phyloP scores from a whole-genome alignment of 805 yeast genomes.

The Starmera quercuum region DNA sequence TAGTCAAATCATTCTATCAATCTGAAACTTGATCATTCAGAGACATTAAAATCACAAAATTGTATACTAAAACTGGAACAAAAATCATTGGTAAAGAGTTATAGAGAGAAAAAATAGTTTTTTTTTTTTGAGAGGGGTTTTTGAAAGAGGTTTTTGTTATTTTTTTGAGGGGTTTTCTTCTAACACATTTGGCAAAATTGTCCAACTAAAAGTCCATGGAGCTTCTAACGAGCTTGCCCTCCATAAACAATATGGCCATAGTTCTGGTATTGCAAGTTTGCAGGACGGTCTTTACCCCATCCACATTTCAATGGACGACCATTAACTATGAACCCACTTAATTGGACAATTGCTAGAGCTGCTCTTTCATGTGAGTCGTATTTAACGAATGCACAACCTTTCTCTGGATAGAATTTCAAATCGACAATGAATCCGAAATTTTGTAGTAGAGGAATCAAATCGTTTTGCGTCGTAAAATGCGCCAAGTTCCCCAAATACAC shows the following conservation, averaged over 20 bases:
- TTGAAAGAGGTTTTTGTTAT: no score
- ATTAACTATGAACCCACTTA: constrained; percentile 61
- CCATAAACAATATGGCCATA: constrained; percentile 11
- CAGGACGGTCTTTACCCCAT: constrained; percentile 68
- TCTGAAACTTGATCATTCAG: no score
- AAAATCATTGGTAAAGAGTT: no score
- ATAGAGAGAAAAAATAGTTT: no score
- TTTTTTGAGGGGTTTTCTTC: no score
- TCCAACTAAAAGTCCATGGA: no score
- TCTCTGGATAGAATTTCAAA: constrained; percentile 71
- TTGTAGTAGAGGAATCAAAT: constrained; percentile 65
- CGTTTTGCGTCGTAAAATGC: constrained; percentile 65
- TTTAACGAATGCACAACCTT: constrained; percentile 84
- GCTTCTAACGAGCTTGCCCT: not conserved
- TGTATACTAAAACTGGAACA: no score
- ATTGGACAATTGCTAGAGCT: constrained; percentile 77
- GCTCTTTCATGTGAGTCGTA: constrained; percentile 86
- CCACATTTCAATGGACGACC: constrained; percentile 79
- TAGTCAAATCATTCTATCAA: no score
- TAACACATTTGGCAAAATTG: no score
- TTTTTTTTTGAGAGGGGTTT: no score
- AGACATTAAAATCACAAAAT: no score
- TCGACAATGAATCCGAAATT: constrained; percentile 80
- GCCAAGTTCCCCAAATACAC: constrained; percentile 84
- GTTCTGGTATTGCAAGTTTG: constrained; percentile 22